phyloP scores from a whole-genome alignment of 2,329 filamentous ascomycete species.

The Arthrobotrys megalospora region DNA sequence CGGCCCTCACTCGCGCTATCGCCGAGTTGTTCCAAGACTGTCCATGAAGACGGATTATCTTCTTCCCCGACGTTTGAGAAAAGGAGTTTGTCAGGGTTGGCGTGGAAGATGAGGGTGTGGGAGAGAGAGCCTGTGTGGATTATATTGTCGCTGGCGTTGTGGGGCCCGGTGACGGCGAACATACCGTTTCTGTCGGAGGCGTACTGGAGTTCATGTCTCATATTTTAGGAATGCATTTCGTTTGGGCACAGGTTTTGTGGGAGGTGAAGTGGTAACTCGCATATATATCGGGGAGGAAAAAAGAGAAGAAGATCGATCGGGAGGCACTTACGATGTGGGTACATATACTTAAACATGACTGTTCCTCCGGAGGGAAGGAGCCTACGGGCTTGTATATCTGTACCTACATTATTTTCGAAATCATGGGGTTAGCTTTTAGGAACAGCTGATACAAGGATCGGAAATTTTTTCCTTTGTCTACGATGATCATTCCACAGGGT shows the following conservation, averaged over 20 bases:
- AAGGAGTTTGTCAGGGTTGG: slow-evolving; percentile 49
- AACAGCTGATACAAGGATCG: neutral
- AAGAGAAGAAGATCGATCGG: neutral
- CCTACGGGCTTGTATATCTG: slow-evolving; percentile 58
- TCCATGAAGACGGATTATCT: slow-evolving; percentile 29
- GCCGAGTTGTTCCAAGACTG: slow-evolving; percentile 47
- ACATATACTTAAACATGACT: slow-evolving; percentile 51
- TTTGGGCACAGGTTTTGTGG: slow-evolving; percentile 8
- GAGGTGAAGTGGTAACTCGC: slow-evolving; percentile 4
- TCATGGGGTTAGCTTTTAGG: neutral
- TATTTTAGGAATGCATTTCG: neutral
- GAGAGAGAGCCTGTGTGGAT: slow-evolving; percentile 57
- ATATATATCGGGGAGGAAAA: neutral
- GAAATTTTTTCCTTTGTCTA: neutral
- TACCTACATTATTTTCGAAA: slow-evolving; percentile 20
- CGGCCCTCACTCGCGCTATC: slow-evolving; percentile 58
- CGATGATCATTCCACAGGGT: neutral
- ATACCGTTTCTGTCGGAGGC: slow-evolving; percentile 57
- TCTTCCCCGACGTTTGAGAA: slow-evolving; percentile 23
- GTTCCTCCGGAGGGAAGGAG: slow-evolving; percentile 35
- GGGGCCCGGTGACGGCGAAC: slow-evolving; percentile 50
- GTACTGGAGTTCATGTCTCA: slow-evolving; percentile 31
- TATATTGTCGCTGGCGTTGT: slow-evolving; percentile 56
- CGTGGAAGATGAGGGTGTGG: slow-evolving; percentile 58
- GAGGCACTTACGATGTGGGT: slow-evolving; percentile 55